These are phyloP conservation scores for Fomitopsis palustris DNA, from an alignment of 1,284 basidiomycete species.

Conservation along the genomic window DNA sequence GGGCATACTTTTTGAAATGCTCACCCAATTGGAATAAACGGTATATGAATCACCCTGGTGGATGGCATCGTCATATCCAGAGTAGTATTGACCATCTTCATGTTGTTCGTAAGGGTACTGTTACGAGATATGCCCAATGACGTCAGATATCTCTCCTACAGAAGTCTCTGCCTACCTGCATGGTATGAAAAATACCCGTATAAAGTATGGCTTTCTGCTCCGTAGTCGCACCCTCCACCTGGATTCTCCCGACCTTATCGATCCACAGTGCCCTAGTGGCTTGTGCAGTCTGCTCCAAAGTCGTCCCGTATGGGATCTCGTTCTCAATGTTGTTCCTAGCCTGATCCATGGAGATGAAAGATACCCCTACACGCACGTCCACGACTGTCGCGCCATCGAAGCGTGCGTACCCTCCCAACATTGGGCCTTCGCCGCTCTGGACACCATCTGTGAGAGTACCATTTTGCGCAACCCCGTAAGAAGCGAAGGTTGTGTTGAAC, in stretches of 20 bases:
- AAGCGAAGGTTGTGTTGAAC: constrained; percentile 51
- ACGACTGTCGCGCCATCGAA: constrained; percentile 45
- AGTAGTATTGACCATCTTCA: constrained; percentile 72
- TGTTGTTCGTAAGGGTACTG: constrained; percentile 81
- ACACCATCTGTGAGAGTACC: constrained; percentile 34
- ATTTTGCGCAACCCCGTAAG: constrained; percentile 50
- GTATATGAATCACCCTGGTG: constrained; percentile 70
- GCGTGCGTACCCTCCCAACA: constrained; percentile 56
- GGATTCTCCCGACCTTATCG: constrained; percentile 68
- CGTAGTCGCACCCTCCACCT: constrained; percentile 52
- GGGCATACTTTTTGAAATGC: constrained; percentile 14
- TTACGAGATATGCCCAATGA: too few species aligned
- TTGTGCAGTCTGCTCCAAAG: constrained; percentile 60
- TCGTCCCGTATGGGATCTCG: constrained; percentile 60
- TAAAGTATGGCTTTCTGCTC: constrained; percentile 59
- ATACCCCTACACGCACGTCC: constrained; percentile 69
- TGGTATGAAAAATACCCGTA: constrained; percentile 64
- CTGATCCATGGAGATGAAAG: constrained; percentile 76
- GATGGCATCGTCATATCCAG: constrained; percentile 65
- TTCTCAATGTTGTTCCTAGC: constrained; percentile 60
- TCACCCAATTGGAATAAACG: constrained; percentile 82
- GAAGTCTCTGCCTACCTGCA: too few species aligned
- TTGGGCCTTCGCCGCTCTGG: constrained; percentile 32
- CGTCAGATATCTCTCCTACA: too few species aligned
- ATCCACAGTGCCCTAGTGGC: constrained; percentile 63